A percentile compares a stretch with the other conserved stretches of the same genome.
These are phyloP conservation scores for Cyclostephanos invisitatus DNA, from an alignment of 108 stramenopile species.

Conservation along the genomic window DNA sequence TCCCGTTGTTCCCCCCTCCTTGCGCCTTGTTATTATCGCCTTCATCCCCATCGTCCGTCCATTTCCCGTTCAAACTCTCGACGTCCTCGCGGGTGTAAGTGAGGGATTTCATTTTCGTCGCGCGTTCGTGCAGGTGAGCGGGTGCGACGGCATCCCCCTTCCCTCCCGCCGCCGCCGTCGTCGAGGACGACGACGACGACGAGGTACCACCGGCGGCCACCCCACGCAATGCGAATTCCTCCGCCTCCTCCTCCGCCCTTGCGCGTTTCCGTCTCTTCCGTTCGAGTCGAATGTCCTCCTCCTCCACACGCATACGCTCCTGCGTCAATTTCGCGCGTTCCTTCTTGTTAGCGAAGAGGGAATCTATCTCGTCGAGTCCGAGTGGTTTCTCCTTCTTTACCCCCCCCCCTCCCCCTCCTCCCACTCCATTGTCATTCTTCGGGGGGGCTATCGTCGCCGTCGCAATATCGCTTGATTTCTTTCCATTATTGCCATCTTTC, in stretches of 20 bases:
- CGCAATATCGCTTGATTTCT: too few species aligned
- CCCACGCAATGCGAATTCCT: conserved; percentile 18
- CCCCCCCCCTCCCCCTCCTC: background rate
- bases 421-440: too few species aligned
- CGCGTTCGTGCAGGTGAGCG: conserved; percentile 17
- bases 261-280: conserved; percentile 32
- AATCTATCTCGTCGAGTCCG: conserved; percentile 72
- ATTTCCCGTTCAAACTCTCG: conserved; percentile 9
- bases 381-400: background rate
- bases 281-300: conserved; percentile 21
- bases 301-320: conserved; percentile 19
- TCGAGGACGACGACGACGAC: background rate
- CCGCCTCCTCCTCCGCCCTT: conserved; percentile 46
- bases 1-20: background rate
- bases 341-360: conserved; percentile 68
- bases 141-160: conserved; percentile 12
- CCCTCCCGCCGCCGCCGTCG: conserved; percentile 4
- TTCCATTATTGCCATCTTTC: too few species aligned
- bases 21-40: background rate
- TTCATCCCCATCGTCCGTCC: background rate
- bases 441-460: too few species aligned
- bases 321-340: conserved; percentile 19
- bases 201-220: background rate
- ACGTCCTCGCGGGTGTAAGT: conserved; percentile 39
- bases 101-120: conserved; percentile 25